A percentile compares a stretch with the other conserved stretches of the same genome.
phyloP scores from a whole-genome alignment of 108 stramenopile species.

The Nitzschia putrida region DNA sequence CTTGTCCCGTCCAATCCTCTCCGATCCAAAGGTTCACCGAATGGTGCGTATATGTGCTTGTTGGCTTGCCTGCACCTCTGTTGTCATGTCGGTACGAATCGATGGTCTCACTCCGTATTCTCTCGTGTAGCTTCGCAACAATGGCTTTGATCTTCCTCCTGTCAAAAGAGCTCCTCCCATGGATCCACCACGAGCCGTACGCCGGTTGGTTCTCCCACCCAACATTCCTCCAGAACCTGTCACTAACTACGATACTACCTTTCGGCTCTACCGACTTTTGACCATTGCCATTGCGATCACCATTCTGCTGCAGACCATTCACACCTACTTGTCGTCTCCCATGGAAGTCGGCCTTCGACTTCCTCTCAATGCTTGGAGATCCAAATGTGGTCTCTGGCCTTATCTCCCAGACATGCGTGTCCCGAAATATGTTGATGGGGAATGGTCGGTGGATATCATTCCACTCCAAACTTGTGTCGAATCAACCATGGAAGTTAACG shows the following conservation, averaged over 20 bases:
- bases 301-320: slow-evolving; percentile 25
- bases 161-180: too few species aligned
- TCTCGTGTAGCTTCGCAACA: background rate
- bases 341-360: slow-evolving; percentile 34
- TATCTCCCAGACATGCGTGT: slow-evolving; percentile 2
- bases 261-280: slow-evolving; percentile 8
- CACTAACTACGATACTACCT: too few species aligned
- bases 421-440: background rate
- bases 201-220: too few species aligned
- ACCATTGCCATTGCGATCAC: slow-evolving; percentile 12
- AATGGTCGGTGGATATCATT: background rate
- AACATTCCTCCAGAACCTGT: too few species aligned
- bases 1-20: slow-evolving; percentile 71
- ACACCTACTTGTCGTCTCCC: slow-evolving; percentile 35
- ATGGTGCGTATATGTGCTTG: slow-evolving; percentile 65
- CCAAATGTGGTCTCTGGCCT: slow-evolving; percentile 46
- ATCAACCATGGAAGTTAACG: slow-evolving; percentile 32
- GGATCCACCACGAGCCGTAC: too few species aligned
- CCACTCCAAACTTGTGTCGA: slow-evolving; percentile 18
- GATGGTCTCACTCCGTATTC: too few species aligned
- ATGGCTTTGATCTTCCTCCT: slow-evolving; percentile 8
- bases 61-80: background rate
- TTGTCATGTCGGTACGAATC: too few species aligned
- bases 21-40: slow-evolving; percentile 62
- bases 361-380: slow-evolving; percentile 31